A percentile compares a stretch with the other conserved stretches of the same genome.
Conservation (phyloP, 331 rosid species). For the Rhamnella rubrinervis region DNA sequence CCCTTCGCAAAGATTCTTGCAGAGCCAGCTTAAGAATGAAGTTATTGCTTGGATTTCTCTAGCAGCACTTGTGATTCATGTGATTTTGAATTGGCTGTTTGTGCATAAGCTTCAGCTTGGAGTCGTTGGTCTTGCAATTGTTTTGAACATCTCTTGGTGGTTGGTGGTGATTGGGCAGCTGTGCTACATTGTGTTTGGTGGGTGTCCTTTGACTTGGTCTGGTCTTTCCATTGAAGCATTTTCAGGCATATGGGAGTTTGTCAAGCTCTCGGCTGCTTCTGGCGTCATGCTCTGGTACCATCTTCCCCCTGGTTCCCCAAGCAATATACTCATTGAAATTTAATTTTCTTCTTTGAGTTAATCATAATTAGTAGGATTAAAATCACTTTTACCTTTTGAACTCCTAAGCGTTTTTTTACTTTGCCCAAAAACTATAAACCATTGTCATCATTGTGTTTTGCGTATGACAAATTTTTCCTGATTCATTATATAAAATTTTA, state of each 20-base stretch:
- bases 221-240: slow-evolving; percentile 69
- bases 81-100: slow-evolving; percentile 47
- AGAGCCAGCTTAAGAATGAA: slow-evolving; percentile 45
- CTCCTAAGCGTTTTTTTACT: too few relatives aligned
- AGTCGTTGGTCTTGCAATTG: slow-evolving; percentile 46
- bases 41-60: slow-evolving; percentile 45
- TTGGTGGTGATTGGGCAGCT: slow-evolving; percentile 35
- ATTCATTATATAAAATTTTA: too few relatives aligned
- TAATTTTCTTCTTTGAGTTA: too few relatives aligned
- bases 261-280: slow-evolving; percentile 61
- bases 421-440: too few relatives aligned
- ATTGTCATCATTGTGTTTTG: too few relatives aligned
- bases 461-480: too few relatives aligned
- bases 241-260: slow-evolving; percentile 67
- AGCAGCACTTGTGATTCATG: slow-evolving; percentile 28
- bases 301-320: background rate
- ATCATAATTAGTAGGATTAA: too few relatives aligned
- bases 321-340: too few relatives aligned
- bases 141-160: slow-evolving; percentile 61
- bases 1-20: slow-evolving; percentile 54
- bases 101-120: slow-evolving; percentile 45
- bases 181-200: slow-evolving; percentile 45
- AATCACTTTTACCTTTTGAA: too few relatives aligned
- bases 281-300: slow-evolving; percentile 72
- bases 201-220: slow-evolving; percentile 62